These are phyloP conservation scores for Brettanomyces nanus DNA, from an alignment of 805 yeast genomes.

Conservation along the genomic window DNA sequence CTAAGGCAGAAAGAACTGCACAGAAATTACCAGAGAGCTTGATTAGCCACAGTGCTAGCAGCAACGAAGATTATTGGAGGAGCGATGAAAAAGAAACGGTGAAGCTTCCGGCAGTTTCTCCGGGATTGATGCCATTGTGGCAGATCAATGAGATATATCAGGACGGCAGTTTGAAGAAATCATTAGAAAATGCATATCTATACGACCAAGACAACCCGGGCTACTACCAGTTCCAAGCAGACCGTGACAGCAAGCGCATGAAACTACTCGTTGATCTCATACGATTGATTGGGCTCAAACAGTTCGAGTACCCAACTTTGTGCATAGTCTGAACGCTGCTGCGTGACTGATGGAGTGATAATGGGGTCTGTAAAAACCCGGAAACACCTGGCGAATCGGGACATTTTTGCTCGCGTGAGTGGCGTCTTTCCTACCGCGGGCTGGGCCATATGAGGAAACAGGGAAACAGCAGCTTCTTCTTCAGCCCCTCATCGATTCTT, in stretches of 20 bases:
- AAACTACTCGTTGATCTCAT: slow-evolving; percentile 32
- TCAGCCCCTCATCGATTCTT: too few relatives aligned
- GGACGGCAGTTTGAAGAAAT: slow-evolving; percentile 15
- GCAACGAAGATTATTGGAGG: slow-evolving; percentile 9
- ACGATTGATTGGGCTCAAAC: slow-evolving; percentile 35
- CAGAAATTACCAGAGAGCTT: slow-evolving; percentile 5
- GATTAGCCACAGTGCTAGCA: slow-evolving; percentile 10
- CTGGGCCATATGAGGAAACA: too few relatives aligned
- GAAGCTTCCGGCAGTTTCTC: slow-evolving; percentile 29
- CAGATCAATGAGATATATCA: slow-evolving; percentile 33
- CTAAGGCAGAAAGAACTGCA: slow-evolving; percentile 6
- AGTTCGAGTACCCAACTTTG: slow-evolving; percentile 22
- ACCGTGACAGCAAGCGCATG: slow-evolving; percentile 12
- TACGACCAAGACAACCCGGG: neutral
- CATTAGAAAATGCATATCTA: slow-evolving; percentile 5
- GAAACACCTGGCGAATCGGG: too few relatives aligned
- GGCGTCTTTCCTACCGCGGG: too few relatives aligned
- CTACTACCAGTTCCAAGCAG: slow-evolving; percentile 4
- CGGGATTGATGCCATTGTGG: slow-evolving; percentile 42
- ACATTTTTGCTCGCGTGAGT: too few relatives aligned
- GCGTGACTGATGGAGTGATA: too few relatives aligned
- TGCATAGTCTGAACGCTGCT: too few relatives aligned
- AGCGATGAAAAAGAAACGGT: slow-evolving; percentile 10
- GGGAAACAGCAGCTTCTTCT: too few relatives aligned
- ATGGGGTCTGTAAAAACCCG: too few relatives aligned